These are phyloP conservation scores for Gigaspora rosea DNA, from an alignment of 192 early-diverging fungal genomes.

Conservation along the genomic window DNA sequence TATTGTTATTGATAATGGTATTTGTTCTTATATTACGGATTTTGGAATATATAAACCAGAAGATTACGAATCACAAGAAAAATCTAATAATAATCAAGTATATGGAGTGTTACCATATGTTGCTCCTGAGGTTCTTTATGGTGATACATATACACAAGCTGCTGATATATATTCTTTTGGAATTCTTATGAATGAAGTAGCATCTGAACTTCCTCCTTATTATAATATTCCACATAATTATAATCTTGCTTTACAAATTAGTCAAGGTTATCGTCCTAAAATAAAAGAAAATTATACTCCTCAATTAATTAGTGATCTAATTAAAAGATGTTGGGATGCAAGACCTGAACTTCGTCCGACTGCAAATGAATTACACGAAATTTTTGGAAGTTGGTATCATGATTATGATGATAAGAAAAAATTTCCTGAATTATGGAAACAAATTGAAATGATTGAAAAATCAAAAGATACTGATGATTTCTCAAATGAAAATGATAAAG, in stretches of 20 bases:
- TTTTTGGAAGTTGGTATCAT: too few relatives aligned
- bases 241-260: not conserved
- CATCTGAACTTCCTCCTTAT: not conserved
- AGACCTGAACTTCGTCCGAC: not conserved
- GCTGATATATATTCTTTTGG: conserved; percentile 28
- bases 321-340: conserved; percentile 1
- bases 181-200: conserved; percentile 4
- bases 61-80: not conserved
- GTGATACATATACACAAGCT: conserved; percentile 8
- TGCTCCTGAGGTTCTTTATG: conserved; percentile 18
- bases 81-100: too few relatives aligned
- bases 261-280: not conserved
- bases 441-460: too few relatives aligned
- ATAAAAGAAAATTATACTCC: not conserved
- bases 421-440: too few relatives aligned
- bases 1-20: not conserved
- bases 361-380: not conserved
- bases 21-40: not conserved
- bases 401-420: too few relatives aligned
- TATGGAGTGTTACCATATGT: conserved; percentile 25
- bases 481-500: too few relatives aligned
- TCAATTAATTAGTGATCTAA: not conserved
- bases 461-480: too few relatives aligned
- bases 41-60: conserved; percentile 7
- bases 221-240: conserved; percentile 5